A percentile compares a stretch with the other conserved stretches of the same genome.
Conservation (phyloP, 192 early-diverging fungal species). For the Lobosporangium transversale region DNA sequence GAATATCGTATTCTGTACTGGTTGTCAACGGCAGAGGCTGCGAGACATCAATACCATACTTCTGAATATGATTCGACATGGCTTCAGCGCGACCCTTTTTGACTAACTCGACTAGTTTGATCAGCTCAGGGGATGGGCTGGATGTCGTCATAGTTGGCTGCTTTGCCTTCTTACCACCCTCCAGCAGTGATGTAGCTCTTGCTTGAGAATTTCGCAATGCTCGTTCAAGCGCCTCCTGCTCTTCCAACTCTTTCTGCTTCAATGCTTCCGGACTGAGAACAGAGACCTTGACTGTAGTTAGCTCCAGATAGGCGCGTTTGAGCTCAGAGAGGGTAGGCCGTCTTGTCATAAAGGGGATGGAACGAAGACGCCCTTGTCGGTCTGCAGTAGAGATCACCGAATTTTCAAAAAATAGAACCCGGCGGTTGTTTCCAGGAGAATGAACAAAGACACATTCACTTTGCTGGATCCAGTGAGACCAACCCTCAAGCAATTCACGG, state of each 20-base stretch:
- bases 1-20: slow-evolving; percentile 53
- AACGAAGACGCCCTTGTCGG: slow-evolving; percentile 37
- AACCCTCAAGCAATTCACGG: slow-evolving; percentile 73
- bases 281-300: slow-evolving; percentile 66
- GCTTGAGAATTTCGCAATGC: slow-evolving; percentile 14
- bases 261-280: slow-evolving; percentile 50
- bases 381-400: slow-evolving; percentile 48
- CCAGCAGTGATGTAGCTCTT: slow-evolving; percentile 9
- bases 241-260: slow-evolving; percentile 25
- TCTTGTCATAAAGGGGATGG: slow-evolving; percentile 50
- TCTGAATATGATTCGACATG: slow-evolving; percentile 63
- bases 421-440: slow-evolving; percentile 68
- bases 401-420: slow-evolving; percentile 62
- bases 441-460: slow-evolving; percentile 83
- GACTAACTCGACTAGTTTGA: slow-evolving; percentile 66
- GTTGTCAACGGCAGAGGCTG: slow-evolving; percentile 26
- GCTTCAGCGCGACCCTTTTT: slow-evolving; percentile 72
- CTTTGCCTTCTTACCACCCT: neutral
- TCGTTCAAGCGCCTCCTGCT: slow-evolving; percentile 40
- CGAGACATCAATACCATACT: slow-evolving; percentile 59
- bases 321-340: slow-evolving; percentile 71
- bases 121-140: slow-evolving; percentile 41
- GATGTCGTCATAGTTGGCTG: neutral
- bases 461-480: slow-evolving; percentile 71
- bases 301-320: slow-evolving; percentile 69